These are phyloP conservation scores for Lathyrus sativus DNA, from an alignment of 306 rosid genomes.

Conservation along the genomic window DNA sequence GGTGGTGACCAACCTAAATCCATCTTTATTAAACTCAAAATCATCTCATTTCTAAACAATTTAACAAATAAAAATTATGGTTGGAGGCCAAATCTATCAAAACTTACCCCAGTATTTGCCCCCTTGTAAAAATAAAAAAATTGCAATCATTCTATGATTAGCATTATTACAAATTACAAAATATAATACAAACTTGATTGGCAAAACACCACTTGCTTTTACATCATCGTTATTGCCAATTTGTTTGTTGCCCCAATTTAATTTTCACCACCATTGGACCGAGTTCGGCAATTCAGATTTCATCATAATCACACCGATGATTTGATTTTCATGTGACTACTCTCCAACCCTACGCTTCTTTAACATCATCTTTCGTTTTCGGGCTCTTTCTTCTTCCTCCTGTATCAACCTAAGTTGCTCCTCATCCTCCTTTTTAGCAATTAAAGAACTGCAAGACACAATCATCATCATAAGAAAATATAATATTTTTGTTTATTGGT, in stretches of 20 bases:
- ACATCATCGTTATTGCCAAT: slow-evolving; percentile 23
- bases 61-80: not conserved
- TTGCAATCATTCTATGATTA: slow-evolving; percentile 10
- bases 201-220: slow-evolving; percentile 20
- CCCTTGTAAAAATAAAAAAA: slow-evolving; percentile 4
- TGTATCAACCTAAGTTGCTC: slow-evolving; percentile 57
- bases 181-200: slow-evolving; percentile 23
- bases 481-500: slow-evolving; percentile 6
- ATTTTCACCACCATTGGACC: slow-evolving; percentile 15
- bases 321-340: not conserved
- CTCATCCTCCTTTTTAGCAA: slow-evolving; percentile 69
- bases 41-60: not conserved
- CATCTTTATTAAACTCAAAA: not conserved
- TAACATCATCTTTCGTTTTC: slow-evolving; percentile 39
- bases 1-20: not conserved
- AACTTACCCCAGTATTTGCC: not conserved
- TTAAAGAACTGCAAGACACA: slow-evolving; percentile 48
- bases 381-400: slow-evolving; percentile 56
- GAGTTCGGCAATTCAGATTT: slow-evolving; percentile 32
- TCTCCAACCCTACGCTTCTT: slow-evolving; percentile 54
- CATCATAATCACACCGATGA: slow-evolving; percentile 25
- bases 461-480: slow-evolving; percentile 6
- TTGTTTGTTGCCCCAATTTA: slow-evolving; percentile 1
- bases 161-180: not conserved
- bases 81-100: slow-evolving; percentile 1